Evolutionary conservation across 176 grass and related monocot genomes (phyloP).

Genomic region (Paspalum vaginatum): DNA sequence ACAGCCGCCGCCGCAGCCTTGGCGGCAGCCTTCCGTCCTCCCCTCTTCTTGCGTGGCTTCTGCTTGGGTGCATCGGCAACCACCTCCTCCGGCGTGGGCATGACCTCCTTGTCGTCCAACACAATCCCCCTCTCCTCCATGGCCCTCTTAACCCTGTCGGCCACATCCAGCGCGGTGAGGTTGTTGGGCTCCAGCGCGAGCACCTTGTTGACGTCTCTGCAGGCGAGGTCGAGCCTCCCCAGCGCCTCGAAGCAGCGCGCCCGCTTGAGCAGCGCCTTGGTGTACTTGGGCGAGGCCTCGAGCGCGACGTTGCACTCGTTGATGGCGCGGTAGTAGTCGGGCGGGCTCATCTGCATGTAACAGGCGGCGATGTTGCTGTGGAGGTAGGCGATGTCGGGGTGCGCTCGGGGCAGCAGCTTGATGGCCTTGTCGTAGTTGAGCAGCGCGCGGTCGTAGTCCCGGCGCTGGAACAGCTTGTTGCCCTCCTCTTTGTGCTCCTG

Average conservation of each 20-base stretch:
- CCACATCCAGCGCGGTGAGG: slow-evolving; percentile 75
- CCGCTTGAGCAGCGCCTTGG: slow-evolving; percentile 89
- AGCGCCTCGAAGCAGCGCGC: slow-evolving; percentile 85
- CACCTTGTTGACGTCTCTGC: slow-evolving; percentile 61
- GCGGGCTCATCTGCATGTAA: slow-evolving; percentile 89
- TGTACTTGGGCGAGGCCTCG: slow-evolving; percentile 60
- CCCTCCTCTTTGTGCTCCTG: slow-evolving; percentile 74
- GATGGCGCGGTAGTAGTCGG: slow-evolving; percentile 80
- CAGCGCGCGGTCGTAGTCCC: slow-evolving; percentile 73
- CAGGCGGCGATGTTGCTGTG: slow-evolving; percentile 90
- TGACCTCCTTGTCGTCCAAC: slow-evolving; percentile 61
- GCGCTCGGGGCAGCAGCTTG: slow-evolving; percentile 63
- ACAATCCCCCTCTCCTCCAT: slow-evolving; percentile 76
- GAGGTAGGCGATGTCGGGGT: slow-evolving; percentile 65
- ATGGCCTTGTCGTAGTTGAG: slow-evolving; percentile 90
- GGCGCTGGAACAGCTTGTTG: slow-evolving; percentile 82
- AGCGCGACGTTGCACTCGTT: slow-evolving; percentile 86
- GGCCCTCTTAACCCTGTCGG: slow-evolving; percentile 58
- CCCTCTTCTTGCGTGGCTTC: slow-evolving; percentile 68
- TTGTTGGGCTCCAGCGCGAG: slow-evolving; percentile 76
- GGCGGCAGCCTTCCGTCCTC: slow-evolving; percentile 4
- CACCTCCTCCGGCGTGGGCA: slow-evolving; percentile 59
- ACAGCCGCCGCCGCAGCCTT: slow-evolving; percentile 31
- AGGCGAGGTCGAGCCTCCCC: slow-evolving; percentile 66
- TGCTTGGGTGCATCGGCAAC: slow-evolving; percentile 60